phyloP scores from a whole-genome alignment of 176 grass and related monocot species.

The Triticum timopheevii region DNA sequence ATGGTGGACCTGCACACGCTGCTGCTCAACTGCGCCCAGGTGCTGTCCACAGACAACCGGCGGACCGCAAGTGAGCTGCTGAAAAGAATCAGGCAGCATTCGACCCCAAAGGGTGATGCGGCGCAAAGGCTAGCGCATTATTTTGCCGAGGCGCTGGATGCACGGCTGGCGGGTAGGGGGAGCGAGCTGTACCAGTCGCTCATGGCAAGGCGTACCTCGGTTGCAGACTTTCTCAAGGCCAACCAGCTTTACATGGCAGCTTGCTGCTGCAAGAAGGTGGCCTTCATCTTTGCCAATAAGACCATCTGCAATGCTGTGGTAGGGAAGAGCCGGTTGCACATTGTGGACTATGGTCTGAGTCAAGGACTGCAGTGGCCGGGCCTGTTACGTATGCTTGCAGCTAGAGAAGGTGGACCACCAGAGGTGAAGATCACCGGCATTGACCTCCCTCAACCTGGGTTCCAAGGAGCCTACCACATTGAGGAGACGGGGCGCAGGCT shows the following conservation, averaged over 20 bases:
- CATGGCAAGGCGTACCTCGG: slow-evolving; percentile 2
- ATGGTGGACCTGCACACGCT: slow-evolving; percentile 53
- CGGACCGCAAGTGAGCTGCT: slow-evolving; percentile 45
- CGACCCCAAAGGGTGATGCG: slow-evolving; percentile 34
- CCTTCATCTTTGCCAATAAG: slow-evolving; percentile 44
- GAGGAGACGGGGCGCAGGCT: slow-evolving; percentile 35
- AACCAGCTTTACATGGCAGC: slow-evolving; percentile 55
- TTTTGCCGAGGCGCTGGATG: slow-evolving; percentile 63
- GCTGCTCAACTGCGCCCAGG: slow-evolving; percentile 61
- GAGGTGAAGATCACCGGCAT: slow-evolving; percentile 47
- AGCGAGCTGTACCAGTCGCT: slow-evolving; percentile 47
- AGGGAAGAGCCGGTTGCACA: slow-evolving; percentile 31
- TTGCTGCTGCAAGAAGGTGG: slow-evolving; percentile 55
- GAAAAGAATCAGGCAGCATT: slow-evolving; percentile 38
- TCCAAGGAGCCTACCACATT: neutral
- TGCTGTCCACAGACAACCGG: slow-evolving; percentile 43
- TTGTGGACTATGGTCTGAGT: slow-evolving; percentile 49
- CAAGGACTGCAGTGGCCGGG: slow-evolving; percentile 51
- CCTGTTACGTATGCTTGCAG: slow-evolving; percentile 7
- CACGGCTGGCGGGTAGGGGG: slow-evolving; percentile 59
- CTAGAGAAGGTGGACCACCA: slow-evolving; percentile 6
- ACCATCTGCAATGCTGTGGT: slow-evolving; percentile 38
- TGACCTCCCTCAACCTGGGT: slow-evolving; percentile 13
- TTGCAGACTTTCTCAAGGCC: slow-evolving; percentile 38
- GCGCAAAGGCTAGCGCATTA: slow-evolving; percentile 60